Evolutionary conservation across 495 filamentous ascomycete species (phyloP), one percentile per base, ranked within the genome.

Genomic region (Penicillium diatomitis): DNA sequence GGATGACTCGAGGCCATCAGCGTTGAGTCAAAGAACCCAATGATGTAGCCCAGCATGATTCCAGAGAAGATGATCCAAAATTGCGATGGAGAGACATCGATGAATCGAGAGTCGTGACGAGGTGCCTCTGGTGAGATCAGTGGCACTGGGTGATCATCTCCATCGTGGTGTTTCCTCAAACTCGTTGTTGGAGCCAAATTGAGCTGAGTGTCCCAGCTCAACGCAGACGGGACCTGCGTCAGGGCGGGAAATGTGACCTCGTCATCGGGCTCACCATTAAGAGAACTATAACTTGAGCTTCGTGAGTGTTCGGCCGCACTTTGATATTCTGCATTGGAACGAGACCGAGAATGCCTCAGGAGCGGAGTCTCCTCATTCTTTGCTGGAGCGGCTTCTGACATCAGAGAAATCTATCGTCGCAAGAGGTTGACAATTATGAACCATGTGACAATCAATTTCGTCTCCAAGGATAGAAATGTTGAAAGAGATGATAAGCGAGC

Each of bases 1-100:
- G 86, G 87, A 63, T 91, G 86, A 39, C 77, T 84, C 2, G 85
- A 87, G 0, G 86, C 85, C 85, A 91, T 89, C 55, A 90, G 74
- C 5, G 86, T 89, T 30, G 75, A 74, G 67, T 91, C 87, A 60
- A 90, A 90, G 53, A 73, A 77, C 2, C 74, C 76, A 46, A 81
- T 73, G 55, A 73, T 55, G 51, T 75, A 76, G 2, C 68, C 70
- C 32, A 73, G 46, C 48, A 76, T 50, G 33, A 79, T 60, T 4
- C 72, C 75, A 6, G 58, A 46, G 55, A 79, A 80, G 12, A 80
- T 78, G 8, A 77, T 48, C 69, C 77, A 76, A 54, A 82, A 82
- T 43, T 63, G 54, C 5, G 56, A 53, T 0, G 70, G 68, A 1
- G 70, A 70, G 9, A 77, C 68, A 41, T 73, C 70, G 40, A 72